phyloP scores from a whole-genome alignment of 2,329 filamentous ascomycete genomes.

The Diaporthe sp. region DNA sequence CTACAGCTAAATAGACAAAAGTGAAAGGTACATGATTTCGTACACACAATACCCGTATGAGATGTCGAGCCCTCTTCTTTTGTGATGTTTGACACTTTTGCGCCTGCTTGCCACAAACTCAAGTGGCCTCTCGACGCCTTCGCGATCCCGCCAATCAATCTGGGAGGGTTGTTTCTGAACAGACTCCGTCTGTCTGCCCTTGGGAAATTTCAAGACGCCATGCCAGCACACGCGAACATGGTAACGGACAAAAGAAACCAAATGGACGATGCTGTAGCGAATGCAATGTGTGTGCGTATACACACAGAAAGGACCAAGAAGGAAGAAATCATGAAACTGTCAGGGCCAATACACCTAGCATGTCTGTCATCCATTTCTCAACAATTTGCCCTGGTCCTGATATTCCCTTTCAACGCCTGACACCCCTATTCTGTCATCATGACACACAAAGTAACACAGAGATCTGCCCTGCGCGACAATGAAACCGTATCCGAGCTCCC shows the following conservation, averaged over 20 bases:
- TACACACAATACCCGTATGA: slow-evolving; percentile 9
- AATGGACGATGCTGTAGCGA: slow-evolving; percentile 36
- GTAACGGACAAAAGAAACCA: not conserved
- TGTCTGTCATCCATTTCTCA: slow-evolving; percentile 33
- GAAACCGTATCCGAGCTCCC: slow-evolving; percentile 8
- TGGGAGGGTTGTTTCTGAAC: not conserved
- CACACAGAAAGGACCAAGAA: slow-evolving; percentile 10
- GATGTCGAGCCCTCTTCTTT: slow-evolving; percentile 6
- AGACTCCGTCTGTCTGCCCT: not conserved
- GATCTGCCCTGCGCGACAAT: slow-evolving; percentile 5
- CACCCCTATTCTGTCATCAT: slow-evolving; percentile 20
- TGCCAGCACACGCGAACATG: slow-evolving; percentile 15
- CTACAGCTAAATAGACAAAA: slow-evolving; percentile 19
- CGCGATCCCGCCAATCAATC: slow-evolving; percentile 7
- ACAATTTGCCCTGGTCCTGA: slow-evolving; percentile 25
- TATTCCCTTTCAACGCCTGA: slow-evolving; percentile 38
- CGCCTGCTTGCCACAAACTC: not conserved
- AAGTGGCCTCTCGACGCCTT: not conserved
- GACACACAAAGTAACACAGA: slow-evolving; percentile 14
- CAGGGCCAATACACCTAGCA: slow-evolving; percentile 19
- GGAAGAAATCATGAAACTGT: not conserved
- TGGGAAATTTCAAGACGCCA: slow-evolving; percentile 17
- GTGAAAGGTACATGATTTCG: slow-evolving; percentile 19
- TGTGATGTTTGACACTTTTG: slow-evolving; percentile 5
- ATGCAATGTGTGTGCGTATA: slow-evolving; percentile 34